Base-by-base conservation (phyloP, 1,284 basidiomycete species). In the Boletellus dicymbophilus region DNA sequence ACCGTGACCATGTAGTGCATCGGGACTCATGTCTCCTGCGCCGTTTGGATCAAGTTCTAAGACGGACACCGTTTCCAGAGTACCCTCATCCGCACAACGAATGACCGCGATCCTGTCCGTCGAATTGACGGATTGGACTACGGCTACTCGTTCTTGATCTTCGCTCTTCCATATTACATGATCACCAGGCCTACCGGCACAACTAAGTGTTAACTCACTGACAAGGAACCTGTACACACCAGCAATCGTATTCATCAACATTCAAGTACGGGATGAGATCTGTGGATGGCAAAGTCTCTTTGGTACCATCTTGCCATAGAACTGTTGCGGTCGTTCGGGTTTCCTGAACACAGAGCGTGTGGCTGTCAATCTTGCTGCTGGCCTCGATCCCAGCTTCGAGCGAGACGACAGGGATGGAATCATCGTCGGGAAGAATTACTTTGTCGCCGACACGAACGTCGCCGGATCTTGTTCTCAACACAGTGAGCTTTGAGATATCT, bases 11-110 rank as follows among this genome's bases (percentile, higher is more conserved):
- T 74, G 68, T 22, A 76, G 65, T 47, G 72, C 66, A 33, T 75
- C 62, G 11, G 70, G 69, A 40, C 72, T 69, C 55, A 71, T 68
- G 56, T 85, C 84, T 41, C 76, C 75, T 18, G 74, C 72, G 25
- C 91, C 91, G 58, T 90, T 87, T 7, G 90, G 85, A 65, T 96
- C 93, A 45, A 97, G 81, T 70, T 98, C 94, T 28, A 98, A 78
- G 15, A 91, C 78, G 33, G 94, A 91, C 6, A 88, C 90, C 15
- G 86, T 75, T 67, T 92, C 88, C 47, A 73, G 71, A 38, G 65
- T 66, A 27, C 71, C 71, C n/a, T 75, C 78, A 58, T 82, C 81
- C 26, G 72, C 66, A 58, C 82, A 80, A 11, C 78, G 72, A 46
- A 91, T 74, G 45, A 78, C 74, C 8, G 89, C 89, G 8, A 86